Base-by-base conservation (phyloP, 176 grass and related monocot genomes). In the Phoenix roebelenii region DNA sequence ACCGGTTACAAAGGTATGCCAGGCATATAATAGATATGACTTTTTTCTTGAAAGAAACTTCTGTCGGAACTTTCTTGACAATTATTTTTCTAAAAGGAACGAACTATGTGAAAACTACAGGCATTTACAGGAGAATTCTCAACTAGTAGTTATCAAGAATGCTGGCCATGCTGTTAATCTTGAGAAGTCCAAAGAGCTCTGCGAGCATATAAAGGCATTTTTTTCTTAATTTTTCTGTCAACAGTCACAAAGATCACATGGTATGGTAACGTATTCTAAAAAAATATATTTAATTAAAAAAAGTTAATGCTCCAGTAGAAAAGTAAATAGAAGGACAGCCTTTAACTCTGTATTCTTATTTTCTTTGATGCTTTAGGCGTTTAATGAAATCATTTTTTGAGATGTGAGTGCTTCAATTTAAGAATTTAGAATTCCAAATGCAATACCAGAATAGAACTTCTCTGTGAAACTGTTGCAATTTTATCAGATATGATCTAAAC, bases 121-220 rank as follows among this genome's bases (percentile, higher is more conserved):
- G 66, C 84, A 89, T 88, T 81, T 98, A 15, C 70, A 56, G 14
- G 93, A 82, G 4, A 85, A 76, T 29, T 80, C 84, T 61, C 76
- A 81, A 16, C 57, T 98, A 69, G 81, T 78, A 60, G 77, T 85
- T 24, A 83, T 92, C 66, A 83, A 58, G 22, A 82, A 88, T 50
- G 87, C 93, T 55, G 87, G 93, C 15, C 93, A 98, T 48, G 93
- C 87, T 7, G 81, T 98, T 50, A 98, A 92, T 55, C 88, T 98
- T 48, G 93, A 98, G 77, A 98, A 98, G 65, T 63, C 81, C 32
- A 65, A 55, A 64, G 81, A 88, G 7, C 50, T 92, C 50, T 92
- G 81, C 67, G 68, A 66, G 63, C 77, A 32, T 49, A 74, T 98
- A 76, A 68, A 75, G 6, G 57, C 64, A 14, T 98, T 92, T 39